A percentile compares a stretch with the other conserved stretches of the same genome.
Evolutionary conservation across 2,329 filamentous ascomycete genomes (phyloP).

Genomic region (Neonectria coccinea): DNA sequence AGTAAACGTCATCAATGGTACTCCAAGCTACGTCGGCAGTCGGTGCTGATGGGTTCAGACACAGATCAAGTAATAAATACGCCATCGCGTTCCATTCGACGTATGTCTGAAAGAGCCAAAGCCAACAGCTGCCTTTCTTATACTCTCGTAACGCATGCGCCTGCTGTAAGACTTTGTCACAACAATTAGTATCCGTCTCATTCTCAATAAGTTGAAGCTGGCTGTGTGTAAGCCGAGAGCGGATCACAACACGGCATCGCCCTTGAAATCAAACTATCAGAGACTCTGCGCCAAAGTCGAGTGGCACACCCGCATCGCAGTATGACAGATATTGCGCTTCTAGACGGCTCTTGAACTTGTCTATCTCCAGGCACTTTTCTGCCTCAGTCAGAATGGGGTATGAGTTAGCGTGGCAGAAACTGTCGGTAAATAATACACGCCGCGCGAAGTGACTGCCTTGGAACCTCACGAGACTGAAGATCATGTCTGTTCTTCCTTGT

Average conservation of each 20-base stretch:
- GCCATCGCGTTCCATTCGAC: slow-evolving; percentile 22
- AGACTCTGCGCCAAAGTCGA: no score
- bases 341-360: not conserved
- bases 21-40: not conserved
- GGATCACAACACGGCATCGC: no score
- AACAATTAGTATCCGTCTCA: no score
- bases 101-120: slow-evolving; percentile 10
- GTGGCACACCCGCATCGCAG: slow-evolving; percentile 3
- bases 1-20: no score
- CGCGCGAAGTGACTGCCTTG: slow-evolving; percentile 4
- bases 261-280: no score
- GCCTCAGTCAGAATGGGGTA: not conserved
- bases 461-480: slow-evolving; percentile 11
- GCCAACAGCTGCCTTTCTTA: slow-evolving; percentile 18
- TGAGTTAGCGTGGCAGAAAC: not conserved
- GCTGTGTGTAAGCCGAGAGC: no score
- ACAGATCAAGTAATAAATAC: slow-evolving; percentile 11
- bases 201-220: no score
- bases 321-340: slow-evolving; percentile 11
- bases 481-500: slow-evolving; percentile 17
- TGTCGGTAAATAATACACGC: slow-evolving; percentile 18
- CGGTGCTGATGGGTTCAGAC: not conserved
- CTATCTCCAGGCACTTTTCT: slow-evolving; percentile 8
- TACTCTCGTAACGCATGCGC: slow-evolving; percentile 19
- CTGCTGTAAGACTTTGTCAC: slow-evolving; percentile 22